Conservation (phyloP, 179 eudicot genomes). For the Beta macrorhiza region DNA sequence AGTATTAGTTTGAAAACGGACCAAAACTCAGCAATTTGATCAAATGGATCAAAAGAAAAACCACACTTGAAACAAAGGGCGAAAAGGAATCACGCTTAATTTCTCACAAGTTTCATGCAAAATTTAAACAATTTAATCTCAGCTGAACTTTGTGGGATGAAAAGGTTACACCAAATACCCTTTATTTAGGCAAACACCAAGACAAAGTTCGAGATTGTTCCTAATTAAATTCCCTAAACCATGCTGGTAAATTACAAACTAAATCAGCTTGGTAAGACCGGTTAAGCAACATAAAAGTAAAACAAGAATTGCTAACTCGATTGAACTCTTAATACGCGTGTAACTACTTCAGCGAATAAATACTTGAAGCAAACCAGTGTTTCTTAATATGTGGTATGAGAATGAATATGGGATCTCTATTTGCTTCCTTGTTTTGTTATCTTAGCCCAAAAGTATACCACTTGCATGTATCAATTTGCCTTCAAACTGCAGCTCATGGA, state of each 20-base stretch:
- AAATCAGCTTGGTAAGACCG: not conserved
- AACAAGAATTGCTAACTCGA: too few species aligned
- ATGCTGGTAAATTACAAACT: not conserved
- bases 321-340: not conserved
- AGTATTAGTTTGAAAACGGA: not conserved
- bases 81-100: not conserved
- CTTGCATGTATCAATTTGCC: too few species aligned
- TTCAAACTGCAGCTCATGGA: too few species aligned
- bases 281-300: not conserved
- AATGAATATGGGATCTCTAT: too few species aligned
- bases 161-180: not conserved
- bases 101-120: not conserved
- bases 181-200: not conserved
- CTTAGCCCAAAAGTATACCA: too few species aligned
- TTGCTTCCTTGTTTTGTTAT: too few species aligned
- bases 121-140: not conserved
- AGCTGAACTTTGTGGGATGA: not conserved
- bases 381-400: too few species aligned
- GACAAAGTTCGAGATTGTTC: not conserved
- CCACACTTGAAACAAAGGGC: not conserved
- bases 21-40: not conserved
- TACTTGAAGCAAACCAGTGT: not conserved
- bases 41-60: not conserved
- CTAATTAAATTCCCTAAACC: not conserved
- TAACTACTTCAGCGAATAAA: not conserved